Base-by-base conservation (phyloP, 495 filamentous ascomycete genomes). In the Amphirosellinia nigrospora region DNA sequence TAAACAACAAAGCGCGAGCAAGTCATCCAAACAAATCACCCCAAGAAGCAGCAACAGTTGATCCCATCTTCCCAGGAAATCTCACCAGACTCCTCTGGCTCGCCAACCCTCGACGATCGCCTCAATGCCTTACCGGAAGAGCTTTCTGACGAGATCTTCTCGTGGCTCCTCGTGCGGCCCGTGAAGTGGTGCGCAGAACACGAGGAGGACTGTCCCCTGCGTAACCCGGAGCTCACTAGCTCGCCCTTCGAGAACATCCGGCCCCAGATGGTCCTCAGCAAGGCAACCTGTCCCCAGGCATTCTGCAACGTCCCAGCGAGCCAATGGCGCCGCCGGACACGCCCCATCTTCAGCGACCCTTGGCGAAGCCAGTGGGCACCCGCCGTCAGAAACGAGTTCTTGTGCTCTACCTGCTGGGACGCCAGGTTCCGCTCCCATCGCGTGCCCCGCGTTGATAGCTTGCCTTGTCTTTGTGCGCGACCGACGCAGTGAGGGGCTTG, bases 361-460 rank as follows among this genome's bases (percentile, higher is more conserved):
- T 69, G 64, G 26, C 71, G 76, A 1, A 77, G 74, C 52, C n/a
- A 70, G 46, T 79, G 73, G 76, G 73, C 71, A 4, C 67, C 60
- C 1, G 50, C 62, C 1, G 16, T 62, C 26, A 13, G 9, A 11
- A 78, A 79, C 41, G 41, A 36, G 0, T 79, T 52, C 41, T 36
- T 77, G n/a, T 79, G 78, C 30, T 75, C 75, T 38, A 36, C 39
- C 8, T 79, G 76, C 60, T 78, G 73, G 60, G 71, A 73, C 62
- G 41, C 71, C 6, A 16, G 15, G n/a, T 36, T 38, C 58, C 43
- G 58, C 19, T 43, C 38, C 3, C 15, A 52, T 9, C 21, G 45
- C 53, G 19, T n/a, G 52, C 23, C 59, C 7, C 11, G 36, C 23
- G 8, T 70, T 71, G 3, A 45, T 11, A 50, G 26, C 16, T 30